Base-by-base conservation (phyloP, 2,329 filamentous ascomycete species). In the Phialophora tarda region DNA sequence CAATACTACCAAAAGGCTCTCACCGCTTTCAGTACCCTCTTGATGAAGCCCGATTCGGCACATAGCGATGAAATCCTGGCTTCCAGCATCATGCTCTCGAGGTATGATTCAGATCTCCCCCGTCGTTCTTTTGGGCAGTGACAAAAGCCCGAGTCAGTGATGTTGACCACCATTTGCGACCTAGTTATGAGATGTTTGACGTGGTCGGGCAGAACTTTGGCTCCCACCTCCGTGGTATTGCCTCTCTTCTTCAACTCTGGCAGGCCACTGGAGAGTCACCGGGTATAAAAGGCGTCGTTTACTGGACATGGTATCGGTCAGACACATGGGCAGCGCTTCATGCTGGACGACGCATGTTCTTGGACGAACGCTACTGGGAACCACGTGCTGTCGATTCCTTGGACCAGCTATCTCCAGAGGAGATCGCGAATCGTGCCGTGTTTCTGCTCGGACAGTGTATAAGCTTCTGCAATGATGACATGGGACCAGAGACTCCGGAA, bases 341-440 rank as follows among this genome's bases (percentile, higher is more conserved):
- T 30, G 47, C 59, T 11, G 48, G 59, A 51, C 47, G 59, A 26
- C 59, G 44, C n/a, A 61, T 61, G 59, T 61, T 61, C n/a, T 53
- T 61, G 48, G 59, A 61, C 59, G 59, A 61, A 53, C 30, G 21
- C 26, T 54, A 61, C 59, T 61, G 59, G 59, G 59, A 61, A 23
- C 59, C 59, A 26, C 59, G 44, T 26, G 26, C 30, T 10, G 59
- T 61, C 8, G 47, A 61, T 23, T 61, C 26, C 5, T 28, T 61
- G 6, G 47, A 61, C 21, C 26, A 38, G 14, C 23, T 61, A 4
- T 61, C 59, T n/a, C 47, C 50, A 2, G 59, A 23, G n/a, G 59
- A 61, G 26, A 61, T 61, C 14, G 59, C 59, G 12, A 61, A 61
- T 48, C 59, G 59, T 26, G 59, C 48, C 44, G n/a, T 61, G 48